Conservation (phyloP, 805 yeast genomes). For the Saccharomycodes ludwigii region DNA sequence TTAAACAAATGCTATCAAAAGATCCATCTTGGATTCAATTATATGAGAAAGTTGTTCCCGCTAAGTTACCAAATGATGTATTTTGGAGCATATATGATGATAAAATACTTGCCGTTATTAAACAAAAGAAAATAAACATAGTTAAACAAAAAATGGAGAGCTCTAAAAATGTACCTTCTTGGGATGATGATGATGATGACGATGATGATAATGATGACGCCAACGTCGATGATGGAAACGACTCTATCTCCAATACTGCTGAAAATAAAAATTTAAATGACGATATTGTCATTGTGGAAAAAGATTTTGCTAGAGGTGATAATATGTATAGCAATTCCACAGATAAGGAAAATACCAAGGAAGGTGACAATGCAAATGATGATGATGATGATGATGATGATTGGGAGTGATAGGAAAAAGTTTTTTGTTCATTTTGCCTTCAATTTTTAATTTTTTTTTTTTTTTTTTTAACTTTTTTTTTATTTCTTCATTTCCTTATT, state of each 20-base stretch:
- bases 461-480: not conserved
- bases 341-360: slow-evolving; percentile 6
- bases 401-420: slow-evolving; percentile 35
- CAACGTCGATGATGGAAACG: slow-evolving; percentile 6
- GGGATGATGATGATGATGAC: slow-evolving; percentile 27
- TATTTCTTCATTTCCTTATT: slow-evolving; percentile 1
- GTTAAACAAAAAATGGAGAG: too few relatives aligned
- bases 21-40: too few relatives aligned
- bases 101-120: too few relatives aligned
- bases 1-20: too few relatives aligned
- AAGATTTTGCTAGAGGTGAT: not conserved
- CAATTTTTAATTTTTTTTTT: slow-evolving; percentile 4
- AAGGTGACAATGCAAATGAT: slow-evolving; percentile 18
- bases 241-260: slow-evolving; percentile 5
- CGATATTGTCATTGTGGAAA: slow-evolving; percentile 14
- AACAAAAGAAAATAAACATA: too few relatives aligned
- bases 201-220: slow-evolving; percentile 10
- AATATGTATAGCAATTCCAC: too few relatives aligned
- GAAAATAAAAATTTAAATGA: slow-evolving; percentile 27
- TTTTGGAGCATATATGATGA: slow-evolving; percentile 41
- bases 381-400: slow-evolving; percentile 43
- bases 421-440: slow-evolving; percentile 6
- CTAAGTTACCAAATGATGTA: slow-evolving; percentile 34
- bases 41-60: too few relatives aligned
- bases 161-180: slow-evolving; percentile 19